These are phyloP conservation scores for Phytopythium kandeliae DNA, from an alignment of 352 stramenopile species.

Conservation along the genomic window DNA sequence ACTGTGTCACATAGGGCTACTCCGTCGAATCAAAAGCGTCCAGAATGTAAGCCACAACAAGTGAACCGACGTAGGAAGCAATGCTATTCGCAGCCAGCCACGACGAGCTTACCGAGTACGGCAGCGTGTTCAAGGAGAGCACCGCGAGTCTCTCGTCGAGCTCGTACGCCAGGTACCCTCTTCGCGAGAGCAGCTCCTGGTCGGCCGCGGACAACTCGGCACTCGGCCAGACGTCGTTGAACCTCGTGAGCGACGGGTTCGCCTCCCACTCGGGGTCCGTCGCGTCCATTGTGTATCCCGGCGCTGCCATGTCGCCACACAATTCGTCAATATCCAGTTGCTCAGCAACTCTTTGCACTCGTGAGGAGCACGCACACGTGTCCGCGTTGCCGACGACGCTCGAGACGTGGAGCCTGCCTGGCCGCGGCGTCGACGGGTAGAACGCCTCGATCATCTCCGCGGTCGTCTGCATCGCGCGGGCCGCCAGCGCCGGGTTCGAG, in stretches of 20 bases:
- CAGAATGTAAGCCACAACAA: background rate
- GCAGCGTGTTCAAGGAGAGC: constrained; percentile 76
- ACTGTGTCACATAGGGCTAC: background rate
- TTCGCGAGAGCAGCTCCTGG: constrained; percentile 44
- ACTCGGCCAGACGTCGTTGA: constrained; percentile 40
- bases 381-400: constrained; percentile 7
- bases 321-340: background rate
- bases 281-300: constrained; percentile 73
- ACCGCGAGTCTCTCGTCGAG: constrained; percentile 60
- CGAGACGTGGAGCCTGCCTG: constrained; percentile 3
- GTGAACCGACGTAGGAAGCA: background rate
- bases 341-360: background rate
- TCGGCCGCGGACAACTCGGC: constrained; percentile 43
- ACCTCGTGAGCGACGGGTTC: constrained; percentile 55
- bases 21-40: background rate
- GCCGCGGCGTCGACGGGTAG: background rate
- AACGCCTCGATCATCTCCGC: constrained; percentile 3
- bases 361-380: constrained; percentile 5
- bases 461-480: background rate
- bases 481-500: background rate
- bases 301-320: constrained; percentile 20
- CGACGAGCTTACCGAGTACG: constrained; percentile 55
- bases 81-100: too few species aligned
- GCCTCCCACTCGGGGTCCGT: constrained; percentile 41
- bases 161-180: constrained; percentile 59